Conservation (phyloP, 139 green algal species). For the Auxenochlorella protothecoides region DNA sequence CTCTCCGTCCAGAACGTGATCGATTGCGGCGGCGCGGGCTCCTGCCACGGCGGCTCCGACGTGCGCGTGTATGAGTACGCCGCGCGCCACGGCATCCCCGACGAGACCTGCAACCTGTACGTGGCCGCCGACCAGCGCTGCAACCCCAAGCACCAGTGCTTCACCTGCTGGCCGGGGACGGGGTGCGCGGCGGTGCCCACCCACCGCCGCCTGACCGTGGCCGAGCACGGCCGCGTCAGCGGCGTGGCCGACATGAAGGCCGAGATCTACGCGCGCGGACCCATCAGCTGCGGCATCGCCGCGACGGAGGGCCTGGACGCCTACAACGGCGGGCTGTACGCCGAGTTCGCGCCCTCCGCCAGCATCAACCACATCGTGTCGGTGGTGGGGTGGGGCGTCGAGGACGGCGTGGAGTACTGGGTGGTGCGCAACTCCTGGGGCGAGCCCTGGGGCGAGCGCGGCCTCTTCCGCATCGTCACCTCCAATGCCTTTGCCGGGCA, state of each 20-base stretch:
- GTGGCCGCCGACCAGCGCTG: slow-evolving; percentile 48
- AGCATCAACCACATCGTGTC: slow-evolving; percentile 75
- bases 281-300: slow-evolving; percentile 76
- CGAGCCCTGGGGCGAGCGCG: slow-evolving; percentile 52
- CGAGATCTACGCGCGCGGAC: slow-evolving; percentile 71
- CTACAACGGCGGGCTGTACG: slow-evolving; percentile 47
- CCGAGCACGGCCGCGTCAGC: slow-evolving; percentile 58
- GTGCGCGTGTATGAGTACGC: slow-evolving; percentile 49
- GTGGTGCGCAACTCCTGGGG: slow-evolving; percentile 56
- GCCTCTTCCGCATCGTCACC: slow-evolving; percentile 68
- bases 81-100: slow-evolving; percentile 47
- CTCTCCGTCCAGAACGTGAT: slow-evolving; percentile 69
- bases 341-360: slow-evolving; percentile 21
- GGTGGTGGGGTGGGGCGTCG: slow-evolving; percentile 74
- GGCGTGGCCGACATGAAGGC: slow-evolving; percentile 63
- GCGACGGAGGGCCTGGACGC: slow-evolving; percentile 59
- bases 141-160: slow-evolving; percentile 56
- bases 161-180: slow-evolving; percentile 41
- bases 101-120: slow-evolving; percentile 86
- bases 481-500: slow-evolving; percentile 33
- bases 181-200: slow-evolving; percentile 39
- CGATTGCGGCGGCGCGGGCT: slow-evolving; percentile 67
- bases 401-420: slow-evolving; percentile 65
- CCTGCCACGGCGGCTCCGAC: slow-evolving; percentile 55
- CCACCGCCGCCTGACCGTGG: slow-evolving; percentile 34